Evolutionary conservation across 192 early-diverging fungal genomes (phyloP).

Genomic region (Coemansia pectinata): DNA sequence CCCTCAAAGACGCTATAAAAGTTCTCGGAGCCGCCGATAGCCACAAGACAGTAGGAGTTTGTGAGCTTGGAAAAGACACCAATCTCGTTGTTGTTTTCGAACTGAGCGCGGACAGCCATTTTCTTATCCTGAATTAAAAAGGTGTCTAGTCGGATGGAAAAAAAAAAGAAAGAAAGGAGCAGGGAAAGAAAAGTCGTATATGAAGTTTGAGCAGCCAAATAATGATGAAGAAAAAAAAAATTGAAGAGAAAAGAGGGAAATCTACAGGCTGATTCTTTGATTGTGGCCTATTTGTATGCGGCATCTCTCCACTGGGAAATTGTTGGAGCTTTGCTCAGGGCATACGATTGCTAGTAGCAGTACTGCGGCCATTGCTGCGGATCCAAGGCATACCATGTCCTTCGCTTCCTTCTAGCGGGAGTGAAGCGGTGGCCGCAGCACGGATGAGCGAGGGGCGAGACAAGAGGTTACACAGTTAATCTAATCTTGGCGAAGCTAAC

Average conservation of each 20-base stretch:
- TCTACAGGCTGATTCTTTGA: background rate
- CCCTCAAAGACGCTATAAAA: constrained; percentile 94
- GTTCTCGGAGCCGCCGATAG: constrained; percentile 98
- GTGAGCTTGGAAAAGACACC: constrained; percentile 97
- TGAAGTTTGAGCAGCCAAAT: background rate
- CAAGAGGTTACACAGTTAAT: background rate
- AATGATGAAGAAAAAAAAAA: constrained; percentile 3
- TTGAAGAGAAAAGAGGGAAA: background rate
- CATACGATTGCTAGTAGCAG: background rate
- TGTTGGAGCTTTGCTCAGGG: too few relatives aligned
- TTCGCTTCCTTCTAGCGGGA: too few relatives aligned
- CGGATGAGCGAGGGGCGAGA: too few relatives aligned
- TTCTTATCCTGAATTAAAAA: constrained; percentile 4
- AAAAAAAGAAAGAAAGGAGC: constrained; percentile 3
- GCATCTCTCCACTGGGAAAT: background rate
- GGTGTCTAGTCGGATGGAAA: background rate
- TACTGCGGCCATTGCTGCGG: background rate
- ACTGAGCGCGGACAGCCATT: constrained; percentile 76
- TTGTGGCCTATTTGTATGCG: background rate
- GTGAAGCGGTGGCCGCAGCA: background rate
- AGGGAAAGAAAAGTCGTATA: background rate
- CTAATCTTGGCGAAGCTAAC: background rate
- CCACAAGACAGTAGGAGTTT: constrained; percentile 97
- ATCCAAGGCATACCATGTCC: background rate
- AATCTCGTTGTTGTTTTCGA: constrained; percentile 99